Evolutionary conservation across 352 stramenopile species (phyloP).

Genomic region (Blastocystis sp.): DNA sequence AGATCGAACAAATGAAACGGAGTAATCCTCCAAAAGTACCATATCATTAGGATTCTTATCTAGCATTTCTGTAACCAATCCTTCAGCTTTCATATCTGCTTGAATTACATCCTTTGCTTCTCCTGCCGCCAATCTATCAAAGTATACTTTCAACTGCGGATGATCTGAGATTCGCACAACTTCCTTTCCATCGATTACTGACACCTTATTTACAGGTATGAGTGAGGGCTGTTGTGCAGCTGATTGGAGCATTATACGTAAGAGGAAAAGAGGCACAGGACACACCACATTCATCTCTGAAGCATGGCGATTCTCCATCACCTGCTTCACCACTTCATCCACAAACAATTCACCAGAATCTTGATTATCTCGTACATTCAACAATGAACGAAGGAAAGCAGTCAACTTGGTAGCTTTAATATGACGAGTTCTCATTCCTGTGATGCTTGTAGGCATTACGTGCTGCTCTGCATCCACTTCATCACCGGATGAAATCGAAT

Average conservation of each 20-base stretch:
- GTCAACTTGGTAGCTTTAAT: constrained; percentile 1
- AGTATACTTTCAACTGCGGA: constrained; percentile 40
- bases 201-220: neutral
- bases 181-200: constrained; percentile 43
- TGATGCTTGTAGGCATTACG: neutral
- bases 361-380: neutral
- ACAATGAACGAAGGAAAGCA: constrained; percentile 11
- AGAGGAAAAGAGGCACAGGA: constrained; percentile 32
- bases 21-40: constrained; percentile 38
- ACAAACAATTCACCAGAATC: neutral
- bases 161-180: constrained; percentile 48
- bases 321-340: neutral
- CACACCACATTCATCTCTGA: constrained; percentile 43
- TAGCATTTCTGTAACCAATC: neutral
- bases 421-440: neutral
- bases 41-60: constrained; percentile 45
- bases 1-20: neutral
- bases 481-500: constrained; percentile 18
- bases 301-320: constrained; percentile 23
- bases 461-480: neutral
- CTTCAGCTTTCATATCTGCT: constrained; percentile 3
- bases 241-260: constrained; percentile 28
- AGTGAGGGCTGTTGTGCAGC: constrained; percentile 1
- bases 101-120: constrained; percentile 28
- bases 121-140: constrained; percentile 30